Percentiles rank a stretch among this genome's conserved stretches.
Evolutionary conservation across 306 rosid genomes (phyloP).

Genomic region (Casuarina cunninghamiana): DNA sequence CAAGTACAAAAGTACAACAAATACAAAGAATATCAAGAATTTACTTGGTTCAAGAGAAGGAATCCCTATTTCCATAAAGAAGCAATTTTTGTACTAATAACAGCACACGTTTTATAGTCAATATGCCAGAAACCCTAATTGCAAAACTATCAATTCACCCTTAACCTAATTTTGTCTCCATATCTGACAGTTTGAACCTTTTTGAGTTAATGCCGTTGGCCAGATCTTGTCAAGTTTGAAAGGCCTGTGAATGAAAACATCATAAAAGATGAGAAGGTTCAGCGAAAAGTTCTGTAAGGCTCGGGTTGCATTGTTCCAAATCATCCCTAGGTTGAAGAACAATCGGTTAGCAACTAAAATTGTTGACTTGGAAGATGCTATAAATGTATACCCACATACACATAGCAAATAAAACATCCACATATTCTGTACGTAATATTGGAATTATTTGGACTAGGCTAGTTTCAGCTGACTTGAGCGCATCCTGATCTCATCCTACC

Average conservation of each 20-base stretch:
- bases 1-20: no score
- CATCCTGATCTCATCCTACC: not conserved
- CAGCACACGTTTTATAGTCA: no score
- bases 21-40: no score
- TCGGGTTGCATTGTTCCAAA: not conserved
- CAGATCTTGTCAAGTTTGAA: not conserved
- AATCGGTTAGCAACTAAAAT: not conserved
- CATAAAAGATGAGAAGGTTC: not conserved
- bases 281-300: not conserved
- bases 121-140: no score
- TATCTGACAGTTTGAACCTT: not conserved
- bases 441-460: not conserved
- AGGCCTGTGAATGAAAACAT: not conserved
- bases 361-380: conserved; percentile 2
- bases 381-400: not conserved
- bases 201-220: conserved; percentile 1
- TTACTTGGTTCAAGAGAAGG: no score
- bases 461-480: not conserved
- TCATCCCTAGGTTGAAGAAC: not conserved
- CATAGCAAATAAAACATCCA: not conserved
- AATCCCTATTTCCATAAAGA: no score
- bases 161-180: no score
- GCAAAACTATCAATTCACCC: no score
- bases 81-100: no score
- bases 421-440: not conserved